Conservation (phyloP, 257 asterid genomes). For the Lithospermum erythrorhizon region DNA sequence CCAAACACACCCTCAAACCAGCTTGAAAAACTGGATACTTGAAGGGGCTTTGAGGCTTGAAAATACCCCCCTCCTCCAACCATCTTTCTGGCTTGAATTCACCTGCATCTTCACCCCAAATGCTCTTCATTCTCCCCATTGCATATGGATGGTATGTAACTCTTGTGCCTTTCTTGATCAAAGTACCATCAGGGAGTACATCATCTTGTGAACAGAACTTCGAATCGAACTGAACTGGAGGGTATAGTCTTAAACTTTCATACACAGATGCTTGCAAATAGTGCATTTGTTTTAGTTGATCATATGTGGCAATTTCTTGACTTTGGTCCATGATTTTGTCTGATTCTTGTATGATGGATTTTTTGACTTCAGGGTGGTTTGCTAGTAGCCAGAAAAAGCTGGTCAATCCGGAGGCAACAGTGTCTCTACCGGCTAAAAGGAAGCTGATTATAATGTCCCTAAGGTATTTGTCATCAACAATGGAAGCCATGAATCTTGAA, state of each 20-base stretch:
- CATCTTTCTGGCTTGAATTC: constrained; percentile 37
- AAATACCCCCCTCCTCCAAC: constrained; percentile 24
- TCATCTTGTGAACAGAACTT: constrained; percentile 38
- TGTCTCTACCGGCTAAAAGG: constrained; percentile 54
- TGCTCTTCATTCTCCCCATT: constrained; percentile 38
- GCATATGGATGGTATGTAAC: constrained; percentile 42
- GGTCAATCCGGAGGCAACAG: constrained; percentile 45
- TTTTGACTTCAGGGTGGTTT: constrained; percentile 5
- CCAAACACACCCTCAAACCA: constrained; percentile 39
- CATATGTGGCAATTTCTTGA: constrained; percentile 3
- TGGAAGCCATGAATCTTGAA: constrained; percentile 39
- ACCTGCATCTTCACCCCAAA: constrained; percentile 30
- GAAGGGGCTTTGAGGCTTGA: constrained; percentile 26
- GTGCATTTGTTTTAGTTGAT: constrained; percentile 25
- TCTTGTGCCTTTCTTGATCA: constrained; percentile 20
- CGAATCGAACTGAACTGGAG: constrained; percentile 61
- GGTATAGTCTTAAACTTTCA: constrained; percentile 48
- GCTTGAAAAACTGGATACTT: constrained; percentile 43
- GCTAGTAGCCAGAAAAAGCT: constrained; percentile 33
- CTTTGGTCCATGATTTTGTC: constrained; percentile 14
- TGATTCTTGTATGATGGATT: constrained; percentile 20
- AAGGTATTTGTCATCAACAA: constrained; percentile 29
- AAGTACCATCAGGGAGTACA: constrained; percentile 34
- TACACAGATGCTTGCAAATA: constrained; percentile 42
- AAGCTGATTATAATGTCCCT: constrained; percentile 46